A percentile compares a stretch with the other conserved stretches of the same genome.
Conservation (phyloP, 1,284 basidiomycete species). For the Papiliotrema fonsecae region DNA sequence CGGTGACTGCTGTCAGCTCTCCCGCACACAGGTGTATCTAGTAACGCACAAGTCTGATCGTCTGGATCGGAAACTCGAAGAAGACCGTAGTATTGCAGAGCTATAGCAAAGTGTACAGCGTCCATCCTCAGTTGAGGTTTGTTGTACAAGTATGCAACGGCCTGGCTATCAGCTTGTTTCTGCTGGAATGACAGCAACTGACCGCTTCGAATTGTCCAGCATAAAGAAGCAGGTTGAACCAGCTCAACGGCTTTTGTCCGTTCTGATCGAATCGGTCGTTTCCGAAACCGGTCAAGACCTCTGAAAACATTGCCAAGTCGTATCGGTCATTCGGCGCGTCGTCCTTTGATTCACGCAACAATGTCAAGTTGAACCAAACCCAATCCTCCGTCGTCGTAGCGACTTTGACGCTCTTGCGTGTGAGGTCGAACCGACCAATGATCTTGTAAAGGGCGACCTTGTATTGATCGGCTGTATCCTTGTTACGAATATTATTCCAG, state of each 20-base stretch:
- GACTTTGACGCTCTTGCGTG: conserved; percentile 75
- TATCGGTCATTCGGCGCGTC: conserved; percentile 57
- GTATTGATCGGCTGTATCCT: conserved; percentile 78
- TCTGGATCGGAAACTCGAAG: conserved; percentile 77
- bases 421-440: conserved; percentile 85
- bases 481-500: conserved; percentile 91
- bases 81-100: conserved; percentile 88
- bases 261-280: conserved; percentile 86
- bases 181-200: conserved; percentile 25
- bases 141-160: conserved; percentile 84
- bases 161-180: conserved; percentile 51
- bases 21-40: background rate
- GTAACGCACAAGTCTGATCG: conserved; percentile 70
- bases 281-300: conserved; percentile 79
- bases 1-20: conserved; percentile 54
- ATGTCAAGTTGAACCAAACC: conserved; percentile 94
- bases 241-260: conserved; percentile 60
- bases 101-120: conserved; percentile 89
- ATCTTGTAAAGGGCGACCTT: conserved; percentile 94
- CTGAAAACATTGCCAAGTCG: conserved; percentile 72
- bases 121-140: conserved; percentile 84
- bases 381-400: conserved; percentile 94
- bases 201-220: conserved; percentile 93
- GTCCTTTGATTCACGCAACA: conserved; percentile 61
- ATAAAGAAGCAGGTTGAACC: conserved; percentile 86